Conservation (phyloP, 345 rosid genomes). For the Gynandropsis gynandra region DNA sequence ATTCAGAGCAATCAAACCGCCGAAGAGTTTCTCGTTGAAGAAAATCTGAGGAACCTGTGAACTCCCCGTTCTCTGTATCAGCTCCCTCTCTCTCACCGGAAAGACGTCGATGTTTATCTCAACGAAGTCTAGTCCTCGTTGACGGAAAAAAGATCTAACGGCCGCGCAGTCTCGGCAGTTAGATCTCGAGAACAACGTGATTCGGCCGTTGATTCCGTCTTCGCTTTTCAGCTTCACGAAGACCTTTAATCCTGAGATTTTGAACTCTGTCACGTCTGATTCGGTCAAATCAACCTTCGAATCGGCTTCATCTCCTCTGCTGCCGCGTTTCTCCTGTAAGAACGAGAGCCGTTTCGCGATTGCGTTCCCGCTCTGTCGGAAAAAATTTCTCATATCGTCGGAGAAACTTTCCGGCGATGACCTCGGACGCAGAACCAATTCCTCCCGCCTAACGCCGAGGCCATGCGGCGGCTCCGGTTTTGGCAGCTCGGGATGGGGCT, state of each 20-base stretch:
- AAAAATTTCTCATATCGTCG: conserved; percentile 40
- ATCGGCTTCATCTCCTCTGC: background rate
- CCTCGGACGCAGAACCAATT: conserved; percentile 21
- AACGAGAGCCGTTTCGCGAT: conserved; percentile 43
- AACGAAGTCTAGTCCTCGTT: conserved; percentile 47
- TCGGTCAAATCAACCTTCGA: conserved; percentile 9
- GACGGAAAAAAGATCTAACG: conserved; percentile 54
- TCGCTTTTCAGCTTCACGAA: conserved; percentile 48
- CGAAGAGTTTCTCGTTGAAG: conserved; percentile 72
- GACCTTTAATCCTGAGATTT: conserved; percentile 71
- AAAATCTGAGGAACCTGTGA: conserved; percentile 78
- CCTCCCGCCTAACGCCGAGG: conserved; percentile 7
- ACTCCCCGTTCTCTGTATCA: conserved; percentile 50
- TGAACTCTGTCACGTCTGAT: conserved; percentile 53
- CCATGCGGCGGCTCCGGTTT: conserved; percentile 77
- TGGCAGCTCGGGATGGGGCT: conserved; percentile 63
- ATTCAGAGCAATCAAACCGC: conserved; percentile 74
- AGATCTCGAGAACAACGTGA: conserved; percentile 70
- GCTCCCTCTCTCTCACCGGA: conserved; percentile 49
- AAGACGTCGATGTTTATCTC: conserved; percentile 87
- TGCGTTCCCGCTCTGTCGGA: conserved; percentile 60
- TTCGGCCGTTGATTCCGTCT: conserved; percentile 40
- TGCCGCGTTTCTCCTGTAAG: conserved; percentile 19
- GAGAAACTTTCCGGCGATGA: conserved; percentile 29
- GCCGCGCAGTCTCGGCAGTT: conserved; percentile 79